Evolutionary conservation across 2,329 filamentous ascomycete species (phyloP), one percentile per base, ranked within the genome.

Genomic region (Penicillium brevicompactum): DNA sequence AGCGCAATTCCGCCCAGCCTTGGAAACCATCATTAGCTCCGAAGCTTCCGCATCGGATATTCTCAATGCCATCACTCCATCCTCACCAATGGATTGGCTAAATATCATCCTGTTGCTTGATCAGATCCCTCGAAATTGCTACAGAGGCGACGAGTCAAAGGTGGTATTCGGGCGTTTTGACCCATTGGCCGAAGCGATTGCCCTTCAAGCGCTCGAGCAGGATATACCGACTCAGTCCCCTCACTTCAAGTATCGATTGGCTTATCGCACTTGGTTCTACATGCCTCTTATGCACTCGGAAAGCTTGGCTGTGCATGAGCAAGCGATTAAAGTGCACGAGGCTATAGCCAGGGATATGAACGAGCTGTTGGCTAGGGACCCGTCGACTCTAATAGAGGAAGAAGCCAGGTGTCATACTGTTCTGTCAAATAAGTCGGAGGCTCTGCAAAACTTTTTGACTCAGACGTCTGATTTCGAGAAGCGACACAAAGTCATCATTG

Each of bases 61-160:
- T 5, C 44, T 67, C 3, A 46, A 58, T 21, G 46, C 57, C 14
- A 42, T 64, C 6, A 60, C 60, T 34, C 52, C 56, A 9, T 51
- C 48, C 2, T 57, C 56, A 0, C 53, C 65, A 0, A 40, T 61
- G 5, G 51, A 56, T 7, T 68, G 64, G 65, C 71, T 88, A 2
- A 76, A 78, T 43, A 67, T 87, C 0, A 63, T 85, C 5, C 61
- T 88, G 2, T 75, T 88, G 2, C 77, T 88, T 2, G 86, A 88
- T 58, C 86, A 88, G 64, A 76, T 88, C 41, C 77, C 85, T 0
- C 80, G 86, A 2, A 87, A 88, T 65, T 77, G 83, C 59, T 85
- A 82, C 70, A 83, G 86, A 13, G 79, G 76, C 0, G 71, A 74
- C 0, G 70, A 82, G 22, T 68, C 75, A 3, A 67, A 60, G 0